Evolutionary conservation across 768 basidiomycete genomes (phyloP), one percentile per base, ranked within the genome.

Genomic region (Xerocomus brunneocitrinus): DNA sequence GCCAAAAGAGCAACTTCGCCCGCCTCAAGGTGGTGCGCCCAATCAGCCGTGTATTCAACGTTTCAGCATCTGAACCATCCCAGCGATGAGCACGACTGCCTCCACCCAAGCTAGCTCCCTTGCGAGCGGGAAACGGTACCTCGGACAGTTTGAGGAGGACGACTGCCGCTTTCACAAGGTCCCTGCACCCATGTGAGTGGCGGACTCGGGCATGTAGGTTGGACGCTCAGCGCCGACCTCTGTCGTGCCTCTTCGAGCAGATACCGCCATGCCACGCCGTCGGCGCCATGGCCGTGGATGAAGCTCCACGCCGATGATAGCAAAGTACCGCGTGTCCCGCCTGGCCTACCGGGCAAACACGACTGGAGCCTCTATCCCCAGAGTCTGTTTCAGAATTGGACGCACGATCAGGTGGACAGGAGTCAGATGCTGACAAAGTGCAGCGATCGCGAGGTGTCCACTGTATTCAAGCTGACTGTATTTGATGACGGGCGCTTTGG

Each of bases 301-400:
- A 58, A 68, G 47, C 57, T 73, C 31, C 60, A 63, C 47, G 41
- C 32, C 13, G 67, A 63, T 54, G 25, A 27, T 8, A 22, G 49
- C 38, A 42, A 53, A 13, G 47, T 47, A 14, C 35, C n/a, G 10
- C 27, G 34, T 1, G 5, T 31, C 24, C 32, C 42, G 36, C 28
- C 19, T 3, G 47, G 30, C 13, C 25, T 31, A 4, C 12, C 22
- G 5, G 40, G 31, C 5, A 14, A 35, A 14, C 19, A 34, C 9
- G 30, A 39, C 28, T 77, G 76, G 74, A n/a, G 52, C 5, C 56
- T 58, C 48, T 83, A 82, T 57, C 80, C 82, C 0, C 76, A 79
- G 56, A 71, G 70, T 3, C 62, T 76, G 1, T 83, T 78, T 58
- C 71, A 72, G 8, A 84, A 82, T 57, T 83, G 83, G 82, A 80